These are phyloP conservation scores for Phialophora expanda DNA, from an alignment of 2,329 filamentous ascomycete genomes.

Conservation along the genomic window DNA sequence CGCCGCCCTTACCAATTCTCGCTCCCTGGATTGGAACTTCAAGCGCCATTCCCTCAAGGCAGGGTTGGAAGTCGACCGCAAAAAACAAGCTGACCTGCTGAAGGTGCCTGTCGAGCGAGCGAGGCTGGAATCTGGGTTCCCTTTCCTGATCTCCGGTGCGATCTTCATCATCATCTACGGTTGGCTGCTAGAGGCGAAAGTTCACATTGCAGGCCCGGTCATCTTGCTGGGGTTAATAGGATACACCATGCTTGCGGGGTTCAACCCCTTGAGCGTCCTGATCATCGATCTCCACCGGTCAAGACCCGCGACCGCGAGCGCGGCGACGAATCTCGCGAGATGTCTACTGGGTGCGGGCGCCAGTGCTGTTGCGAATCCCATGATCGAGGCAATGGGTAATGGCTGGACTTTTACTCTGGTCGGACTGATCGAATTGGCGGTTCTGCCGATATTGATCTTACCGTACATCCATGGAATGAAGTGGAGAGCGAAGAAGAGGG, in stretches of 20 bases:
- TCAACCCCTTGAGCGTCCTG: constrained; percentile 29
- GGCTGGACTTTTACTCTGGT: constrained; percentile 30
- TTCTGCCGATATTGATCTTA: constrained; percentile 16
- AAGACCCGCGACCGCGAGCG: constrained; percentile 44
- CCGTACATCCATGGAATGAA: constrained; percentile 8
- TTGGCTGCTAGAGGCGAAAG: constrained; percentile 47
- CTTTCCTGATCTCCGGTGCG: constrained; percentile 45
- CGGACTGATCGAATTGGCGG: constrained; percentile 13
- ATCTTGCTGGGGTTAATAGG: constrained; percentile 36
- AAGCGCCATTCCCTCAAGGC: constrained; percentile 44
- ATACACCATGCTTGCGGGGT: constrained; percentile 21
- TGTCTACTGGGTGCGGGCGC: constrained; percentile 46
- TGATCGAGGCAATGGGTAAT: constrained; percentile 29
- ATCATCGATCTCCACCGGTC: constrained; percentile 29
- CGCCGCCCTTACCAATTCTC: constrained; percentile 36
- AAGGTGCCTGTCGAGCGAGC: constrained; percentile 53
- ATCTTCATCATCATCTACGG: constrained; percentile 48
- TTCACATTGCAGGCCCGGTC: constrained; percentile 45
- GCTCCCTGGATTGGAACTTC: constrained; percentile 49
- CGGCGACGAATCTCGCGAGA: constrained; percentile 45
- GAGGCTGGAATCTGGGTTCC: constrained; percentile 50
- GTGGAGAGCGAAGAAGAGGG: constrained; percentile 12
- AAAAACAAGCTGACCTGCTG: constrained; percentile 37
- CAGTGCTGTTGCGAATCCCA: constrained; percentile 40
- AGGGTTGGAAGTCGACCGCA: constrained; percentile 41